A percentile compares a stretch with the other conserved stretches of the same genome.
These are phyloP conservation scores for Lactarius sp. DNA, from an alignment of 768 basidiomycete species.

Conservation along the genomic window DNA sequence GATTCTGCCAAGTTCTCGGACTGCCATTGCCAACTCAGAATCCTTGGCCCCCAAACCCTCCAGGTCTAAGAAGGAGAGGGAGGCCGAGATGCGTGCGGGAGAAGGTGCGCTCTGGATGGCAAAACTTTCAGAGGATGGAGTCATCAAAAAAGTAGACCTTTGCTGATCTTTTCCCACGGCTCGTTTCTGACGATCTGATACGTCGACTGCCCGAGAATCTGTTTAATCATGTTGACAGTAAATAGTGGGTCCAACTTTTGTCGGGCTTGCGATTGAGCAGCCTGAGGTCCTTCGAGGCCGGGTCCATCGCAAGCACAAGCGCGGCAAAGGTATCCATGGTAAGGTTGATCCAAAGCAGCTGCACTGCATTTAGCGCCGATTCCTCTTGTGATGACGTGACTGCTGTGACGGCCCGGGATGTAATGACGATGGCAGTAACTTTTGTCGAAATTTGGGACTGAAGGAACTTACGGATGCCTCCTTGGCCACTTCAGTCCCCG, in stretches of 20 bases:
- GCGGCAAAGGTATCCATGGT: constrained; percentile 99
- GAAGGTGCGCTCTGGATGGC: too few species aligned
- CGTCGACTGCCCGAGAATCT: constrained; percentile 83
- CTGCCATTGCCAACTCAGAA: neutral
- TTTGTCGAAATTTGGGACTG: constrained; percentile 96
- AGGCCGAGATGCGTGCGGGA: neutral
- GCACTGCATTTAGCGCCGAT: constrained; percentile 90
- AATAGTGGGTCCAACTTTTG: constrained; percentile 85
- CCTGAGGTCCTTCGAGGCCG: constrained; percentile 69
- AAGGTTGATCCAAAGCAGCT: constrained; percentile 97
- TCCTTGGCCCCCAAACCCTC: neutral
- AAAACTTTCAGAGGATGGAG: too few species aligned
- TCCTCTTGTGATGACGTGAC: constrained; percentile 69
- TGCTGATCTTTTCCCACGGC: too few species aligned
- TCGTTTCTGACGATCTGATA: constrained; percentile 61
- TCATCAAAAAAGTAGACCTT: too few species aligned
- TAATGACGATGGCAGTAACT: constrained; percentile 91
- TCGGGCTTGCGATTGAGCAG: constrained; percentile 90
- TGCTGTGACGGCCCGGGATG: constrained; percentile 87
- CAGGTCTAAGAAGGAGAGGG: constrained; percentile 20
- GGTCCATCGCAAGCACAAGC: constrained; percentile 94
- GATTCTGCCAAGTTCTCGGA: neutral
- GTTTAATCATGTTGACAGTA: constrained; percentile 38
- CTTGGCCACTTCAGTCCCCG: constrained; percentile 54
- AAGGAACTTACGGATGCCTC: constrained; percentile 84